Conservation (phyloP, 148 eudicot genomes). For the Rhododendron henanense region DNA sequence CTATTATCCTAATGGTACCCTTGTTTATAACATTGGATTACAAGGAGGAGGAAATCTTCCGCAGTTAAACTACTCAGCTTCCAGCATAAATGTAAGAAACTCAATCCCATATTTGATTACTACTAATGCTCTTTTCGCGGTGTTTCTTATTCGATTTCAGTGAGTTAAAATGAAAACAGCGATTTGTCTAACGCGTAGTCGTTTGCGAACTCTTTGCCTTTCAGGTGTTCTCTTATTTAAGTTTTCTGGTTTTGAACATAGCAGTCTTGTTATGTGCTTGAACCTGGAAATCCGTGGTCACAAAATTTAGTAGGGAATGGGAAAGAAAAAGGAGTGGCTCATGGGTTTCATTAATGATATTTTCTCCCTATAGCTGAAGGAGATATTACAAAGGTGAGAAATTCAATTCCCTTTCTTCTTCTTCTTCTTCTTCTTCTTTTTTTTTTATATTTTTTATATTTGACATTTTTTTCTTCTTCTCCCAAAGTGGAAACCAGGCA, state of each 20-base stretch:
- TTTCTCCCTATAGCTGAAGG: conserved; percentile 8
- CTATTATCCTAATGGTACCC: conserved; percentile 64
- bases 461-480: not conserved
- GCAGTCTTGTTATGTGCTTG: conserved; percentile 25
- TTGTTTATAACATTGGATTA: conserved; percentile 74
- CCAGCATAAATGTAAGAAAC: conserved; percentile 31
- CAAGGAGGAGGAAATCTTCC: conserved; percentile 49
- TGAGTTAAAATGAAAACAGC: not conserved
- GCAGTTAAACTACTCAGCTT: conserved; percentile 32
- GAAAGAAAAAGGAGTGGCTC: conserved; percentile 1
- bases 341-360: not conserved
- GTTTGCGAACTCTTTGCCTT: conserved; percentile 10
- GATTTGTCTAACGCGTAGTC: not conserved
- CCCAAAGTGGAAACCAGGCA: not conserved
- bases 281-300: conserved; percentile 8
- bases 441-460: not conserved
- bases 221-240: conserved; percentile 37
- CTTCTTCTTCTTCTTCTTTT: not conserved
- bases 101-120: not conserved
- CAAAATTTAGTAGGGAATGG: conserved; percentile 6
- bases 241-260: conserved; percentile 22
- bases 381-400: conserved; percentile 14
- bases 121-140: not conserved
- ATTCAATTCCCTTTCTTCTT: not conserved
- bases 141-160: not conserved